Conservation (phyloP, 192 early-diverging fungal species). For the Entomortierella lignicola region DNA sequence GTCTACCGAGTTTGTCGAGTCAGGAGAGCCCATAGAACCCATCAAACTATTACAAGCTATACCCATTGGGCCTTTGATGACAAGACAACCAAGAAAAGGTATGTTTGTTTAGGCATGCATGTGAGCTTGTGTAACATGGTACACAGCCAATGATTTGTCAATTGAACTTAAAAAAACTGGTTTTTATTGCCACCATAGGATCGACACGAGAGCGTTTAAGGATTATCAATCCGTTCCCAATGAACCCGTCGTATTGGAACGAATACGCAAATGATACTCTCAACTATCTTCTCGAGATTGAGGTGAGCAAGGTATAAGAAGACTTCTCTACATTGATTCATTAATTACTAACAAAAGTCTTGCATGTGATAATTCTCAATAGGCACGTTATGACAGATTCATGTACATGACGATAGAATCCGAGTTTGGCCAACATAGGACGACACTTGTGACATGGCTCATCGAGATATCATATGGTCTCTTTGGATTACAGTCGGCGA, state of each 20-base stretch:
- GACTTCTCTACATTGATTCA: background rate
- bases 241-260: conserved; percentile 29
- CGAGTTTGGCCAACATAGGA: conserved; percentile 1
- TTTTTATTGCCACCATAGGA: conserved; percentile 5
- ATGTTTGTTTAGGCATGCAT: background rate
- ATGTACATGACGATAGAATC: conserved; percentile 18
- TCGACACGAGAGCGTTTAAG: conserved; percentile 16
- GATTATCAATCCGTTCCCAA: conserved; percentile 22
- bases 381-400: conserved; percentile 38
- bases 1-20: background rate
- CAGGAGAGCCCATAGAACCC: background rate
- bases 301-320: conserved; percentile 4
- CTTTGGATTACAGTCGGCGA: conserved; percentile 9
- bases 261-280: conserved; percentile 51
- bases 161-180: background rate
- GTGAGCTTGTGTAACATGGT: conserved; percentile 2
- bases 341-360: too few relatives aligned
- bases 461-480: conserved; percentile 30
- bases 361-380: background rate
- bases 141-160: background rate
- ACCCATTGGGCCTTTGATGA: conserved; percentile 34
- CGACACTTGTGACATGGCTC: conserved; percentile 26
- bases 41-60: background rate
- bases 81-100: conserved; percentile 33
- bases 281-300: conserved; percentile 25